Evolutionary conservation across 345 rosid genomes (phyloP).

Genomic region (Salix udensis): DNA sequence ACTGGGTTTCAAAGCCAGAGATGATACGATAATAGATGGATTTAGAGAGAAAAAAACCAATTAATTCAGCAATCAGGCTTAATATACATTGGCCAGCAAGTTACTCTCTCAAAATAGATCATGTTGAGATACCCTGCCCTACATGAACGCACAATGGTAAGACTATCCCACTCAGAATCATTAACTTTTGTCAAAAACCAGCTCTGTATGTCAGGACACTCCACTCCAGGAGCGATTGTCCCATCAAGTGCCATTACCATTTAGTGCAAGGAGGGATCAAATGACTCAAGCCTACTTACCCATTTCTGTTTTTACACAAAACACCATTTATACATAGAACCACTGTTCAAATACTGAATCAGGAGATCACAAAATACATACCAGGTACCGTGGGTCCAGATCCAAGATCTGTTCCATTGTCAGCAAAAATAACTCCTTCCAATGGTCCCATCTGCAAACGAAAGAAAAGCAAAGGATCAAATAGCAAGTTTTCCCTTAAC

Average conservation of each 20-base stretch:
- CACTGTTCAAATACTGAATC: too few relatives aligned
- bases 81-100: background rate
- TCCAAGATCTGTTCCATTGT: too few relatives aligned
- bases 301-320: background rate
- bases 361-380: too few relatives aligned
- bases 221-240: background rate
- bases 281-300: background rate
- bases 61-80: background rate
- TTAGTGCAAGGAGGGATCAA: background rate
- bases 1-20: background rate
- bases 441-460: too few relatives aligned
- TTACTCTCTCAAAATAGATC: background rate
- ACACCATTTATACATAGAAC: background rate
- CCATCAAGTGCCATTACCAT: background rate
- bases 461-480: too few relatives aligned
- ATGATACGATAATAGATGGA: background rate
- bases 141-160: background rate
- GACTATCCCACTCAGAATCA: background rate
- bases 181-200: background rate
- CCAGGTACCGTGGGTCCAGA: too few relatives aligned
- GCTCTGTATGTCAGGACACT: background rate
- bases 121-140: background rate
- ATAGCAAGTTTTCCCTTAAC: too few relatives aligned
- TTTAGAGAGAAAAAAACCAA: background rate
- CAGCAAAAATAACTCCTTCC: too few relatives aligned